phyloP scores from a whole-genome alignment of 2,329 filamentous ascomycete genomes.

The Pestalotiopsis sp. region DNA sequence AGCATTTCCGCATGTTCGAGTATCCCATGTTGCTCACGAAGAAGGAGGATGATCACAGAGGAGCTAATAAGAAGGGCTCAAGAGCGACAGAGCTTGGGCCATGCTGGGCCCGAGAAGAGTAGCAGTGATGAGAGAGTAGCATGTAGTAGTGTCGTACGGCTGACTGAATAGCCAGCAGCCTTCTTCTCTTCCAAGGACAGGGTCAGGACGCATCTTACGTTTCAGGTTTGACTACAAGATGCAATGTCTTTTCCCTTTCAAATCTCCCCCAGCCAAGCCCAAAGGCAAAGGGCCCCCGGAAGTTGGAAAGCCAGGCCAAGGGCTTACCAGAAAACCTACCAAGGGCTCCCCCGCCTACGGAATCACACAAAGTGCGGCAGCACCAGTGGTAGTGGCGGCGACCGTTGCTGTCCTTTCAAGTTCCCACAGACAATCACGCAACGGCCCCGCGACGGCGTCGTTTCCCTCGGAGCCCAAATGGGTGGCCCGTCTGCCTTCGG shows the following conservation, averaged over 20 bases:
- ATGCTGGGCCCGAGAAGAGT: not conserved
- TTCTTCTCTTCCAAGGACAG: not conserved
- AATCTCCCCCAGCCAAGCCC: slow-evolving; percentile 2
- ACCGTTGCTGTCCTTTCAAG: not conserved
- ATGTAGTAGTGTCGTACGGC: not conserved
- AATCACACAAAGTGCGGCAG: not conserved
- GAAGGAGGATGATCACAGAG: not conserved
- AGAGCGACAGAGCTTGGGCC: not conserved
- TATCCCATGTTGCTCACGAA: not conserved
- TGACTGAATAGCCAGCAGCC: not conserved
- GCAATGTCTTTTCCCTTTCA: slow-evolving; percentile 11
- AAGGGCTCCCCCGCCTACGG: not conserved
- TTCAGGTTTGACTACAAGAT: slow-evolving; percentile 10
- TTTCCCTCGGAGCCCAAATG: not conserved
- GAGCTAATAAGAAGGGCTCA: too few relatives aligned
- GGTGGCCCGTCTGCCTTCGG: not conserved
- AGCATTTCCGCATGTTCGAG: too few relatives aligned
- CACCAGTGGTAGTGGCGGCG: not conserved
- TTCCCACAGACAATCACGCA: not conserved
- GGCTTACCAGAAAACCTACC: not conserved
- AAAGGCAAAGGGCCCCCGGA: not conserved
- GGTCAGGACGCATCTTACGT: slow-evolving; percentile 7
- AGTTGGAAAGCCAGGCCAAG: not conserved
- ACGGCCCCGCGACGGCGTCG: not conserved
- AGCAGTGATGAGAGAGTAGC: not conserved